Conservation (phyloP, 441 rosid genomes). For the Erodium moschatum region DNA sequence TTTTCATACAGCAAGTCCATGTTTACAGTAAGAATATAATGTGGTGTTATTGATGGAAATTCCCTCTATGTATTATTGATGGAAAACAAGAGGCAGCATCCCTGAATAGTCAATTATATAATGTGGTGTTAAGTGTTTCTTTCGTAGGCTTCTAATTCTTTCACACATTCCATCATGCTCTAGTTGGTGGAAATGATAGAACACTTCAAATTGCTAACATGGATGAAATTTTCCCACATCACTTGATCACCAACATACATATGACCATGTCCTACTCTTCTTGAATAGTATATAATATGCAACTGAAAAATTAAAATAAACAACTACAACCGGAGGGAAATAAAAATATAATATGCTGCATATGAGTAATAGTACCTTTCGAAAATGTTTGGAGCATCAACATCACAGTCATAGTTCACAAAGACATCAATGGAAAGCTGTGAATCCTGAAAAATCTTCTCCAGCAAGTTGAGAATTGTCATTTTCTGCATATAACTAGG, state of each 20-base stretch:
- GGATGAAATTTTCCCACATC: not conserved
- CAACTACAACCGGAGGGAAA: not conserved
- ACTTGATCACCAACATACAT: not conserved
- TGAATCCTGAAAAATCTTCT: conserved; percentile 66
- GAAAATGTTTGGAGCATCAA: conserved; percentile 87
- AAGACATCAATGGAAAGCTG: conserved; percentile 73
- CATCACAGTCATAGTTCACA: conserved; percentile 91
- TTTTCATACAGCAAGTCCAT: not conserved
- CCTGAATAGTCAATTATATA: no score
- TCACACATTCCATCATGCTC: no score
- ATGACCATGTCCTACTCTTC: not conserved
- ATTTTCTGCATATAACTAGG: conserved; percentile 96
- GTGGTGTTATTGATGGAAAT: no score
- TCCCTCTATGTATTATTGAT: no score
- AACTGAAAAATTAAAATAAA: not conserved
- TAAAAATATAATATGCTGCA: not conserved
- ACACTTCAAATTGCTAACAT: no score
- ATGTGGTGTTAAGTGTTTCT: no score
- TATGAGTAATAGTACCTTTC: conserved; percentile 53
- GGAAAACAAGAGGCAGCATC: no score
- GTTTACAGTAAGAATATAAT: no score
- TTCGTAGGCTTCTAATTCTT: no score
- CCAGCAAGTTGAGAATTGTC: conserved; percentile 83
- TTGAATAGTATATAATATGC: not conserved
- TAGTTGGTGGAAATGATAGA: no score